Conservation (phyloP, 345 rosid species). For the Aquilaria yunnanensis region DNA sequence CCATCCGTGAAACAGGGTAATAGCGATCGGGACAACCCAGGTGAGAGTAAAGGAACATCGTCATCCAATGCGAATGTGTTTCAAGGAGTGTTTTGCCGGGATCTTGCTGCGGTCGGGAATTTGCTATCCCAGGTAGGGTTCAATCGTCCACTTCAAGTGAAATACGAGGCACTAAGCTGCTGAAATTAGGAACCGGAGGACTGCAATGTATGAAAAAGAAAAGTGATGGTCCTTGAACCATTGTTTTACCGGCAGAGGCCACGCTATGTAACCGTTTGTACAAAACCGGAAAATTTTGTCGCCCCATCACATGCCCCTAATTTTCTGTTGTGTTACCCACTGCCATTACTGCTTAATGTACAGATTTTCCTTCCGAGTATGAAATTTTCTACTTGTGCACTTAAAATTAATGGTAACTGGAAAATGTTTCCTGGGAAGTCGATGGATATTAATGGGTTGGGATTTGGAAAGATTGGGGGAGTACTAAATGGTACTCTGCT, state of each 20-base stretch:
- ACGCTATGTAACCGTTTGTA: not conserved
- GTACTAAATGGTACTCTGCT: not conserved
- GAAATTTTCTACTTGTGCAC: constrained; percentile 14
- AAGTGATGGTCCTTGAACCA: no score
- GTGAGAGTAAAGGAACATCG: constrained; percentile 12
- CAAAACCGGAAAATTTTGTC: constrained; percentile 17
- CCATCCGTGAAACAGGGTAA: constrained; percentile 7
- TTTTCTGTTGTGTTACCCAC: not conserved
- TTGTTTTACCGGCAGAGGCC: constrained; percentile 24
- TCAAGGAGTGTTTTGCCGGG: constrained; percentile 85
- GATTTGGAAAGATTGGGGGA: not conserved
- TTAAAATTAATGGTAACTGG: not conserved
- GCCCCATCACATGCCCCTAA: not conserved
- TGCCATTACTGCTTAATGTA: constrained; percentile 26
- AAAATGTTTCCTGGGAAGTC: not conserved
- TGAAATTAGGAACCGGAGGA: constrained; percentile 12
- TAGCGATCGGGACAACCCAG: not conserved
- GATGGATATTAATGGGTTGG: not conserved
- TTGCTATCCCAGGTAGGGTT: constrained; percentile 62
- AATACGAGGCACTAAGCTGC: constrained; percentile 76
- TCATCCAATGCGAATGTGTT: constrained; percentile 32
- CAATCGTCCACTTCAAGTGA: constrained; percentile 63
- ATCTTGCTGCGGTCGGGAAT: constrained; percentile 63
- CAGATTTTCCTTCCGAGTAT: constrained; percentile 17
- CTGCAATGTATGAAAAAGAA: not conserved